Evolutionary conservation across 1,284 basidiomycete genomes (phyloP), one percentile per base, ranked within the genome.

Genomic region (Ceratobasidium sp.): DNA sequence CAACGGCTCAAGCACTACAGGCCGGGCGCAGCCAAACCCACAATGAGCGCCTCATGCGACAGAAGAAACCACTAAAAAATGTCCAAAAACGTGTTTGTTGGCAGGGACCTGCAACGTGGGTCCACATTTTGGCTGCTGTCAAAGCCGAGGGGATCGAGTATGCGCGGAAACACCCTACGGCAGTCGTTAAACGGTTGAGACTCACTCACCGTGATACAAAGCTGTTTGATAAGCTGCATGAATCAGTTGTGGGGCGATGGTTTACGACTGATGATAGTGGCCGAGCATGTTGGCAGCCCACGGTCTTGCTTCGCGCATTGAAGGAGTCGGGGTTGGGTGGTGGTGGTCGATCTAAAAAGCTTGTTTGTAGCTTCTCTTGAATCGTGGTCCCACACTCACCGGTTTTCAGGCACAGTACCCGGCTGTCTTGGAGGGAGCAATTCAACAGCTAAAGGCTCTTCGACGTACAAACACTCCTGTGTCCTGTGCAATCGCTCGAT

Each of bases 111-210:
- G 63, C 23, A 3, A 18, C 20, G 2, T 66, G 63, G 63, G 39
- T 66, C n/a, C 63, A 66, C n/a, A 66, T 66, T 20, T 13, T 66
- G n/a, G 63, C 63, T 3, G 63, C 63, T 66, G 63, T 44, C 13
- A 40, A 66, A 40, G 33, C 63, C 2, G 63, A 46, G n/a, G 63
- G 63, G 7, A 40, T 66, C 10, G 42, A 66, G 7, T 42, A 66
- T n/a, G 13, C 39, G 20, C 20, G 3, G 18, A n/a, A 33, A 10
- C 63, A 66, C 39, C 63, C 63, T n/a, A 66, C 63, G 3, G 39
- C 9, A 9, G 33, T 66, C 3, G 39, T 66, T 18, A 3, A 23
- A 40, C 63, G 42, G n/a, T 40, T 66, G 18, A 33, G 23, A 26
- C 15, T 20, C 10, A 66, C 63, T 66, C 63, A 66, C 63, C 39